A percentile compares a stretch with the other conserved stretches of the same genome.
phyloP scores from a whole-genome alignment of 768 basidiomycete species.

The Chalciporus piperatus region DNA sequence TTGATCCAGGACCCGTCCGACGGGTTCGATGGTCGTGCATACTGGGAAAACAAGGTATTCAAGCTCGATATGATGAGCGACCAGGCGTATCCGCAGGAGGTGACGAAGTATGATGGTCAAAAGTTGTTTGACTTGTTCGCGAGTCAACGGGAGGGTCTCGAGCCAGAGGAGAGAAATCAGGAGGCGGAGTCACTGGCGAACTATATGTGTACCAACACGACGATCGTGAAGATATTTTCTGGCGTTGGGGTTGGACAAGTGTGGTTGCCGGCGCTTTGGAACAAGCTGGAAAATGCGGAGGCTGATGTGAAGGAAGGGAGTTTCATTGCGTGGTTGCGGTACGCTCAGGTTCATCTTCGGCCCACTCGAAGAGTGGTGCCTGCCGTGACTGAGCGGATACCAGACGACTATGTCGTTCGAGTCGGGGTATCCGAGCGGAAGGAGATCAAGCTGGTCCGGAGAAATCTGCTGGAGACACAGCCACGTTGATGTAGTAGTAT shows the following conservation, averaged over 20 bases:
- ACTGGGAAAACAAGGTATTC: conserved; percentile 1
- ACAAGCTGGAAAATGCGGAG: background rate
- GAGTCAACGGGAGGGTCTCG: conserved; percentile 2
- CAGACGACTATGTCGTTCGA: background rate
- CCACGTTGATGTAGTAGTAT: background rate
- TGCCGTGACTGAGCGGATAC: conserved; percentile 4
- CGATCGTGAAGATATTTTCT: conserved; percentile 3
- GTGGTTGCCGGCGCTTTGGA: conserved; percentile 4
- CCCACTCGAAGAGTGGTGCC: background rate
- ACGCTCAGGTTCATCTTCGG: background rate
- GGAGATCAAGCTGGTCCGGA: background rate
- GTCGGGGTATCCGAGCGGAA: background rate
- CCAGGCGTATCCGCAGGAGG: background rate
- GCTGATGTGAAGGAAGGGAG: conserved; percentile 4
- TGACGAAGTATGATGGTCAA: background rate
- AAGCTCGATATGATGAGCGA: conserved; percentile 2
- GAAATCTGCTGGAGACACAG: background rate
- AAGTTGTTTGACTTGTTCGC: conserved; percentile 5
- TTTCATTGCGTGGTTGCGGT: conserved; percentile 1
- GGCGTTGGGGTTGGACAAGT: background rate
- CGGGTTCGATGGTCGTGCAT: conserved; percentile 3
- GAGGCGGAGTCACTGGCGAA: conserved; percentile 1
- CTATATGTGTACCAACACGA: background rate
- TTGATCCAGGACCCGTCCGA: conserved; percentile 1
- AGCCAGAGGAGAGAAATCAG: background rate